phyloP scores from a whole-genome alignment of 345 rosid species.

The Gossypium rotundifolium region DNA sequence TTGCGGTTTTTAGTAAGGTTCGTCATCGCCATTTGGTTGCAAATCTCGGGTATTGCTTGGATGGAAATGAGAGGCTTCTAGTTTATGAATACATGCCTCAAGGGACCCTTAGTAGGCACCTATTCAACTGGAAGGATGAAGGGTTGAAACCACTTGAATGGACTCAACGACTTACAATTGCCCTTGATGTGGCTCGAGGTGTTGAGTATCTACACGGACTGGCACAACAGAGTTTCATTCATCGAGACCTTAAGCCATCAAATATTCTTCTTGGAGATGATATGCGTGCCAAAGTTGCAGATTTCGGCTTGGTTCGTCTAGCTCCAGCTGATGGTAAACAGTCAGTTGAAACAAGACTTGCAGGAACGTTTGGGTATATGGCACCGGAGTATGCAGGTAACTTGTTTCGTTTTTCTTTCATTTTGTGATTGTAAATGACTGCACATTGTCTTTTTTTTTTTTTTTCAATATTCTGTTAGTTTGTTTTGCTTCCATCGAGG shows the following conservation, averaged over 20 bases:
- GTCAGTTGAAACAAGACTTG: constrained; percentile 47
- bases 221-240: constrained; percentile 61
- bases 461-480: background rate
- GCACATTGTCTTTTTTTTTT: background rate
- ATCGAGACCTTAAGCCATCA: constrained; percentile 61
- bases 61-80: constrained; percentile 80
- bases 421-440: background rate
- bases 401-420: background rate
- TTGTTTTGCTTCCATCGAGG: background rate
- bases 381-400: constrained; percentile 66
- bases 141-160: constrained; percentile 47
- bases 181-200: constrained; percentile 61
- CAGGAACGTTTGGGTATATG: constrained; percentile 64
- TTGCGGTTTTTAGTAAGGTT: constrained; percentile 71
- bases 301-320: constrained; percentile 57
- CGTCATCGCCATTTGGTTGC: constrained; percentile 81
- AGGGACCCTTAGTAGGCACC: constrained; percentile 43
- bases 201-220: constrained; percentile 57
- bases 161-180: constrained; percentile 50
- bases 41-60: constrained; percentile 77
- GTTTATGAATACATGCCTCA: constrained; percentile 59
- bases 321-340: constrained; percentile 49
- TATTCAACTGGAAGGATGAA: constrained; percentile 43
- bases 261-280: constrained; percentile 62
- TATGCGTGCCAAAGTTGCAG: constrained; percentile 60